Conservation (phyloP, 768 basidiomycete species). For the Mycena vitilis region DNA sequence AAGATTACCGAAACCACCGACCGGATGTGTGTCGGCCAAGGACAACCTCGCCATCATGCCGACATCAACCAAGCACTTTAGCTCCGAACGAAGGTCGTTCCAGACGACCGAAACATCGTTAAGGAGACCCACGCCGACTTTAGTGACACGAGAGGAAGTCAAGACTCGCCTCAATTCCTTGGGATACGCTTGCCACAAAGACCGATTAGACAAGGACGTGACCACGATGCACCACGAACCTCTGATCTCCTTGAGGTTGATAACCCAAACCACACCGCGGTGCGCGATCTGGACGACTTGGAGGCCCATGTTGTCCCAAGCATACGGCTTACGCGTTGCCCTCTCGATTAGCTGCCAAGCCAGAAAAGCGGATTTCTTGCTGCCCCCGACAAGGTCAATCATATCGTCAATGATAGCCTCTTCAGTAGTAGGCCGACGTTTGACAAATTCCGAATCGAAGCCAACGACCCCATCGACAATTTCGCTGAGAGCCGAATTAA, state of each 20-base stretch:
- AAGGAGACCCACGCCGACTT: not conserved
- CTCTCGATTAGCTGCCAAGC: not conserved
- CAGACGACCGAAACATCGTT: not conserved
- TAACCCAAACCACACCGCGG: not conserved
- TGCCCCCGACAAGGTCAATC: no score
- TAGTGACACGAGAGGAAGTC: not conserved
- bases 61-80: not conserved
- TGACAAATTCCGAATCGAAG: not conserved
- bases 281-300: not conserved
- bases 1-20: not conserved
- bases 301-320: not conserved
- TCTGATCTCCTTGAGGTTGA: not conserved
- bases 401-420: no score
- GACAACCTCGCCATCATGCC: not conserved
- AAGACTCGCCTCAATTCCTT: not conserved
- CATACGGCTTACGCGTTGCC: not conserved
- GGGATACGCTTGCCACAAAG: slow-evolving; percentile 3
- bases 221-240: no score
- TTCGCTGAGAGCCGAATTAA: not conserved
- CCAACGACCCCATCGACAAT: not conserved
- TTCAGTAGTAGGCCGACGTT: no score
- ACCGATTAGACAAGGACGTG: no score
- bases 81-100: not conserved
- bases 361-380: not conserved
- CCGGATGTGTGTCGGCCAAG: not conserved